Evolutionary conservation across 2,329 filamentous ascomycete genomes (phyloP).

Genomic region (Mycosphaerella sp.): DNA sequence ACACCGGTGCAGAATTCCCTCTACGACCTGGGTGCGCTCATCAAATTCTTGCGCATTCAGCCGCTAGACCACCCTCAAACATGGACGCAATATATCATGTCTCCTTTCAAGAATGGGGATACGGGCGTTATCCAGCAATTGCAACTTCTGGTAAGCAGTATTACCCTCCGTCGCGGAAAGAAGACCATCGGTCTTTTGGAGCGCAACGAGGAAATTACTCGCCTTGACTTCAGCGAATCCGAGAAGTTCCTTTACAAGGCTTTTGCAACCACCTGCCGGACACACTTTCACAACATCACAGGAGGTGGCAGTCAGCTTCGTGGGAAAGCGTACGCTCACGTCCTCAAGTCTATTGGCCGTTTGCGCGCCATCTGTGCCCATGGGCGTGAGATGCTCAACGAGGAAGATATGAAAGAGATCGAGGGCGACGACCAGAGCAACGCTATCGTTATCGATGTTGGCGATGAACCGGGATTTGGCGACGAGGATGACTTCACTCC

Average conservation of each 20-base stretch:
- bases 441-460: constrained; percentile 81
- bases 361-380: constrained; percentile 88
- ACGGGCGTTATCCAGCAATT: constrained; percentile 77
- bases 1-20: constrained; percentile 92
- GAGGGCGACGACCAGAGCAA: constrained; percentile 64
- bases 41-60: constrained; percentile 75
- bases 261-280: constrained; percentile 73
- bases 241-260: constrained; percentile 76
- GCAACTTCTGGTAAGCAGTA: constrained; percentile 84
- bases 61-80: constrained; percentile 74
- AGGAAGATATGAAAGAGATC: constrained; percentile 72
- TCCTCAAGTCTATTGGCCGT: constrained; percentile 83
- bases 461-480: constrained; percentile 56
- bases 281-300: constrained; percentile 70
- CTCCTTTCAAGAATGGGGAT: constrained; percentile 81
- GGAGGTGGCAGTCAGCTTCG: constrained; percentile 43
- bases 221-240: constrained; percentile 65
- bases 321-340: constrained; percentile 87
- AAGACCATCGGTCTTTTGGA: constrained; percentile 79
- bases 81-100: constrained; percentile 73
- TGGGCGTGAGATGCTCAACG: constrained; percentile 80
- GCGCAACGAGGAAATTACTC: constrained; percentile 65
- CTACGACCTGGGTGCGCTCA: constrained; percentile 79
- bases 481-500: constrained; percentile 53
- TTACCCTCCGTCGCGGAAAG: constrained; percentile 85